These are phyloP conservation scores for Sclerotiophoma versabilis DNA, from an alignment of 2,329 filamentous ascomycete genomes.

Conservation along the genomic window DNA sequence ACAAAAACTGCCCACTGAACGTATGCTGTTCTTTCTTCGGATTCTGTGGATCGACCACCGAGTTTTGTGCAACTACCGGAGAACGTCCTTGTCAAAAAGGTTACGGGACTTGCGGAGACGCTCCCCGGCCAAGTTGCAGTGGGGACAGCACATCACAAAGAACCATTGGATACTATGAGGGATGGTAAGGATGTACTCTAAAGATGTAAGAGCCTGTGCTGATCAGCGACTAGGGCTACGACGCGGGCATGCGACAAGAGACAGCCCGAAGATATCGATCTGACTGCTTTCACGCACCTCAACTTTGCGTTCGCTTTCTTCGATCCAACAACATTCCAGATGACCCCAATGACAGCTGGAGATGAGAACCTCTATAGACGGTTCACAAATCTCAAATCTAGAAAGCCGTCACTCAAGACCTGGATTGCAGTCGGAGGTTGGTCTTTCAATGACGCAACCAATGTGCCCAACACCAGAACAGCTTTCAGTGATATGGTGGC, in stretches of 20 bases:
- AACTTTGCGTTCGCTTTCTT: conserved; percentile 20
- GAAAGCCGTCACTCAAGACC: conserved; percentile 35
- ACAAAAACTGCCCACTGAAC: neutral
- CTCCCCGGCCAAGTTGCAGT: neutral
- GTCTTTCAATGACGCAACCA: conserved; percentile 50
- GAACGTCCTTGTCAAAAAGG: neutral
- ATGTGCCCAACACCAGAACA: conserved; percentile 32
- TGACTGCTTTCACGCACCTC: conserved; percentile 11
- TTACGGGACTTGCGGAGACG: neutral
- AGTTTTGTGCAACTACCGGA: neutral
- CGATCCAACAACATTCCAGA: conserved; percentile 13
- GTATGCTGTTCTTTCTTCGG: neutral
- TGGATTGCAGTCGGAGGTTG: conserved; percentile 53
- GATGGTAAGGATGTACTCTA: too few relatives aligned
- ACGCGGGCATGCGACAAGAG: neutral
- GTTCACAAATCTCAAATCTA: conserved; percentile 37
- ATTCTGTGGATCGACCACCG: neutral
- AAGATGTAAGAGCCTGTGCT: too few relatives aligned
- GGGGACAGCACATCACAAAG: neutral
- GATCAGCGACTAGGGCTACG: neutral
- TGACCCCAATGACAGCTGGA: neutral
- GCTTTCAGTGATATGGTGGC: conserved; percentile 24
- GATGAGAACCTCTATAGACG: neutral
- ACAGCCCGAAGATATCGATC: conserved; percentile 7
- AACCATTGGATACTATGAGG: neutral